Percentiles rank a stretch among this genome's conserved stretches.
phyloP scores from a whole-genome alignment of 345 rosid genomes.

The Populus simonii region DNA sequence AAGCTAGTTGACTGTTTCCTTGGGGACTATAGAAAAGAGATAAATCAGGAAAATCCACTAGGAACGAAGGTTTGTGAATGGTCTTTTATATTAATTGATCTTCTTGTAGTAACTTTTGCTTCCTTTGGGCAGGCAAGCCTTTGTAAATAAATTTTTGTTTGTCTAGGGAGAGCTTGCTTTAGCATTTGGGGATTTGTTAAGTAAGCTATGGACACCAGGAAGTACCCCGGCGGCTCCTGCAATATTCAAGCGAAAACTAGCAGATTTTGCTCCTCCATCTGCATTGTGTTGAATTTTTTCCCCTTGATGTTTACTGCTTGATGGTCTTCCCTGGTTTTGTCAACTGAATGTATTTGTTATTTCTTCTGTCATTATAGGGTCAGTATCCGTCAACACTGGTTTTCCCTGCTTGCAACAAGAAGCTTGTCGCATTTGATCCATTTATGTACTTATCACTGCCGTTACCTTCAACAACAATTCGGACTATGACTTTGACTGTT shows the following conservation, averaged over 20 bases:
- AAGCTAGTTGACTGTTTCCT: constrained; percentile 88
- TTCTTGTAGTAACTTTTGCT: background rate
- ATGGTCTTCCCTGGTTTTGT: background rate
- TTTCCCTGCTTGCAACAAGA: constrained; percentile 21
- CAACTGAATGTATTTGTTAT: background rate
- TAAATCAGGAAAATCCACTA: constrained; percentile 74
- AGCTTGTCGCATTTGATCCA: constrained; percentile 26
- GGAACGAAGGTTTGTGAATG: constrained; percentile 58
- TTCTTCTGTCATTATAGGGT: constrained; percentile 18
- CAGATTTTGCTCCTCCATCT: constrained; percentile 22
- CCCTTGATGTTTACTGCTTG: background rate
- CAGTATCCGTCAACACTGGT: constrained; percentile 20
- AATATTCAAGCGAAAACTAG: constrained; percentile 20
- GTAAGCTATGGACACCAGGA: constrained; percentile 28
- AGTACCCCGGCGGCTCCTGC: constrained; percentile 16
- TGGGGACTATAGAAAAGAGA: constrained; percentile 74
- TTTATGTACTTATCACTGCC: constrained; percentile 28
- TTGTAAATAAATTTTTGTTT: background rate
- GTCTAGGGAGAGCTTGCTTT: constrained; percentile 21
- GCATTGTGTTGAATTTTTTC: background rate
- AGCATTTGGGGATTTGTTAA: constrained; percentile 26
- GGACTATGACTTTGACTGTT: constrained; percentile 24
- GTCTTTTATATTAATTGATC: background rate
- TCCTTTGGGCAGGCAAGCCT: background rate
- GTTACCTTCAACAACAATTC: constrained; percentile 25